Conservation (phyloP, 2,329 filamentous ascomycete species). For the Trichophyton mentagrophytes region DNA sequence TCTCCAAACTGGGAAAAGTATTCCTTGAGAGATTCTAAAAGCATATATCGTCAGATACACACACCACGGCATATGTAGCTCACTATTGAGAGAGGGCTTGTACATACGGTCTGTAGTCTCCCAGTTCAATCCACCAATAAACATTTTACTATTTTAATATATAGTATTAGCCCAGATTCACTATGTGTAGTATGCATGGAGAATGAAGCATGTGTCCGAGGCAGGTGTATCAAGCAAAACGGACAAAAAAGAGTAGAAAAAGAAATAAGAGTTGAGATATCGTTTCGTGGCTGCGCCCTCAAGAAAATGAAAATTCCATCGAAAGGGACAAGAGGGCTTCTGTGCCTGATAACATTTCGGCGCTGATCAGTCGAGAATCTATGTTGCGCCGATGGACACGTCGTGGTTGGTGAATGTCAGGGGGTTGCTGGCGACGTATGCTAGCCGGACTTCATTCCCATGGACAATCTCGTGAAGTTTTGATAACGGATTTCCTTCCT, state of each 20-base stretch:
- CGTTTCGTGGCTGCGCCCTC: background rate
- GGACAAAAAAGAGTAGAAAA: background rate
- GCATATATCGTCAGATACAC: conserved; percentile 15
- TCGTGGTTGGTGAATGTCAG: background rate
- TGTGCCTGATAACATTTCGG: background rate
- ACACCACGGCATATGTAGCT: background rate
- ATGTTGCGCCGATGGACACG: background rate
- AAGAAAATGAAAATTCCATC: background rate
- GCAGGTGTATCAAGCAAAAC: background rate
- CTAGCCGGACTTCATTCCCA: background rate
- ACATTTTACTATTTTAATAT: conserved; percentile 72
- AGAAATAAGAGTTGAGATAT: background rate
- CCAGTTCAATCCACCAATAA: conserved; percentile 97
- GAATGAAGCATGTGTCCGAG: background rate
- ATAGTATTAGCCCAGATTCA: conserved; percentile 20
- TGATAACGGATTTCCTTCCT: background rate
- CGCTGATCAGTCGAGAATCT: too few relatives aligned
- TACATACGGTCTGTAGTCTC: conserved; percentile 92
- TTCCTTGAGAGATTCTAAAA: conserved; percentile 77
- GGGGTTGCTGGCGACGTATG: background rate
- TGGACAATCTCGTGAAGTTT: background rate
- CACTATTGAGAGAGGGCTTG: conserved; percentile 7
- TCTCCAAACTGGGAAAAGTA: conserved; percentile 98
- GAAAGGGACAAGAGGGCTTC: background rate
- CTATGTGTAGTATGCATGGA: background rate